These are phyloP conservation scores for Penicillium nordicum DNA, from an alignment of 2,329 filamentous ascomycete genomes.

Conservation along the genomic window DNA sequence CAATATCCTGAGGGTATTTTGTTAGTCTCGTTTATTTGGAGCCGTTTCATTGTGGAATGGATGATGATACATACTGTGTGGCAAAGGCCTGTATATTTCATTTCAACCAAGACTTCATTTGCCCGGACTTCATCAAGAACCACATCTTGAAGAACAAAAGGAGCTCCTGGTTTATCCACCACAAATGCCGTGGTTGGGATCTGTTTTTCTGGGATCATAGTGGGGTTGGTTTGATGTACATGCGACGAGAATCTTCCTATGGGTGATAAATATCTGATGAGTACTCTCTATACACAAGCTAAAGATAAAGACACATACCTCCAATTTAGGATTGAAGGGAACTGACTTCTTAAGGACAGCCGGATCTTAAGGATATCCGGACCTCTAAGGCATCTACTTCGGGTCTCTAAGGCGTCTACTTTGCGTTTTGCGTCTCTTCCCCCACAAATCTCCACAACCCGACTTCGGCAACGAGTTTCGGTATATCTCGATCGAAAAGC, in stretches of 20 bases:
- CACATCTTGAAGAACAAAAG: conserved; percentile 27
- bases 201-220: conserved; percentile 18
- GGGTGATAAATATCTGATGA: not conserved
- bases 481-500: not conserved
- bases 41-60: not conserved
- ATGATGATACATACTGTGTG: conserved; percentile 24
- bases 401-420: not conserved
- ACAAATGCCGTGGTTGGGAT: conserved; percentile 23
- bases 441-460: conserved; percentile 1
- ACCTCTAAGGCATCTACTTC: not conserved
- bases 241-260: not conserved
- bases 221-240: not conserved
- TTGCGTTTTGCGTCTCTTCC: not conserved
- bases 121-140: conserved; percentile 25
- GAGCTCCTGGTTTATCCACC: conserved; percentile 15
- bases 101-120: conserved; percentile 36
- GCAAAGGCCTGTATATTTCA: conserved; percentile 37
- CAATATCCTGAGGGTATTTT: conserved; percentile 22
- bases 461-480: conserved; percentile 9
- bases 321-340: not conserved
- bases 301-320: not conserved
- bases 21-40: not conserved
- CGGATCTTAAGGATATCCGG: not conserved
- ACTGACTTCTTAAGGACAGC: not conserved
- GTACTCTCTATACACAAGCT: not conserved